Evolutionary conservation across 1,284 basidiomycete species (phyloP).

Genomic region (Cryptococcus floricola): DNA sequence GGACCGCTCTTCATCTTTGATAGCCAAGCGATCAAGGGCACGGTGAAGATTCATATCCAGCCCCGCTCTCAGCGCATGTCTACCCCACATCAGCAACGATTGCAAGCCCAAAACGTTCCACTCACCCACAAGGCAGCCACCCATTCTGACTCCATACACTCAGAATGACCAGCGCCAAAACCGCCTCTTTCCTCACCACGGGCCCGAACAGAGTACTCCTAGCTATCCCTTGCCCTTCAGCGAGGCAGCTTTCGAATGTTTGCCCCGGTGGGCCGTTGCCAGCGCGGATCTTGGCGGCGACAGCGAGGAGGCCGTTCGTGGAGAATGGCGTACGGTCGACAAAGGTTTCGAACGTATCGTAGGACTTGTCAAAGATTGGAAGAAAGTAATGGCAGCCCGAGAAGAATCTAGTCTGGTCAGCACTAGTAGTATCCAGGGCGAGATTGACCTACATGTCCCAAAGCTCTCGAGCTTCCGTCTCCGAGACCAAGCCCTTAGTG

Average conservation of each 20-base stretch:
- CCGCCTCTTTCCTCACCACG: slow-evolving; percentile 86
- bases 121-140: slow-evolving; percentile 70
- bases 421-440: neutral
- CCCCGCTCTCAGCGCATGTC: slow-evolving; percentile 91
- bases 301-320: slow-evolving; percentile 64
- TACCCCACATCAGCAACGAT: slow-evolving; percentile 32
- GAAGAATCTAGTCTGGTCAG: slow-evolving; percentile 68
- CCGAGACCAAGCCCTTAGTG: slow-evolving; percentile 63
- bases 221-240: slow-evolving; percentile 91
- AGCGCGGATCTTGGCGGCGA: slow-evolving; percentile 83
- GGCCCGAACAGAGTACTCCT: slow-evolving; percentile 87
- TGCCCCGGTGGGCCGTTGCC: slow-evolving; percentile 77
- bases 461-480: slow-evolving; percentile 73
- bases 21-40: slow-evolving; percentile 83
- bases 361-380: slow-evolving; percentile 81
- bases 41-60: slow-evolving; percentile 86
- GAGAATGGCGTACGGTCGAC: slow-evolving; percentile 90
- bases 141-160: slow-evolving; percentile 91
- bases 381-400: slow-evolving; percentile 92
- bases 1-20: slow-evolving; percentile 56
- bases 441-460: slow-evolving; percentile 67
- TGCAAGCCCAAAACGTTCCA: neutral
- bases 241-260: slow-evolving; percentile 83
- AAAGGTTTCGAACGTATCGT: slow-evolving; percentile 84
- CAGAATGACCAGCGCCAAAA: slow-evolving; percentile 87